Percentiles rank a stretch among this genome's conserved stretches.
Conservation (phyloP, 495 filamentous ascomycete genomes). For the Trichoderma parareesei region DNA sequence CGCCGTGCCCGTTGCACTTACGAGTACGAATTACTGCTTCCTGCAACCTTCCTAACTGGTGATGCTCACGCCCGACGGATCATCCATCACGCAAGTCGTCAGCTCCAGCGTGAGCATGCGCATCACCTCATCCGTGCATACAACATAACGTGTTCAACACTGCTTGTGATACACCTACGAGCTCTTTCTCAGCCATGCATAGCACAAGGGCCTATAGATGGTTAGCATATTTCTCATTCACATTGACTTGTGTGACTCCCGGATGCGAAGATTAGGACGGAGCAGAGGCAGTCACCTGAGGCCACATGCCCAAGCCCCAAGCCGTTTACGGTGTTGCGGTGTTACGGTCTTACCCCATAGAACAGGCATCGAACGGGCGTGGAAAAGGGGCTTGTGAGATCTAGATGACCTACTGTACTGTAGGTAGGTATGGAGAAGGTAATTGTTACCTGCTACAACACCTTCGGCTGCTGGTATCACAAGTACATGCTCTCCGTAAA, state of each 20-base stretch:
- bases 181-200: no score
- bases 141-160: no score
- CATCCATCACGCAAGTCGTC: not conserved
- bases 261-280: not conserved
- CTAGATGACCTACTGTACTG: not conserved
- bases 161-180: no score
- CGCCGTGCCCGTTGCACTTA: no score
- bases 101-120: not conserved
- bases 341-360: not conserved
- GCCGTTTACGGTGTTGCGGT: not conserved
- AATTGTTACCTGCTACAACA: not conserved
- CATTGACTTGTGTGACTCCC: not conserved
- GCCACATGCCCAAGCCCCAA: not conserved
- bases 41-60: not conserved
- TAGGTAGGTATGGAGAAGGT: not conserved
- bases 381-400: not conserved
- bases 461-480: no score
- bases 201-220: no score
- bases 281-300: not conserved
- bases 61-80: not conserved
- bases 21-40: not conserved
- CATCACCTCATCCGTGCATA: no score
- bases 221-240: no score
- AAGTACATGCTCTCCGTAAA: not conserved
- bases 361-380: not conserved